Evolutionary conservation across 2,329 filamentous ascomycete species (phyloP).

Genomic region (Exophiala xenobiotica): DNA sequence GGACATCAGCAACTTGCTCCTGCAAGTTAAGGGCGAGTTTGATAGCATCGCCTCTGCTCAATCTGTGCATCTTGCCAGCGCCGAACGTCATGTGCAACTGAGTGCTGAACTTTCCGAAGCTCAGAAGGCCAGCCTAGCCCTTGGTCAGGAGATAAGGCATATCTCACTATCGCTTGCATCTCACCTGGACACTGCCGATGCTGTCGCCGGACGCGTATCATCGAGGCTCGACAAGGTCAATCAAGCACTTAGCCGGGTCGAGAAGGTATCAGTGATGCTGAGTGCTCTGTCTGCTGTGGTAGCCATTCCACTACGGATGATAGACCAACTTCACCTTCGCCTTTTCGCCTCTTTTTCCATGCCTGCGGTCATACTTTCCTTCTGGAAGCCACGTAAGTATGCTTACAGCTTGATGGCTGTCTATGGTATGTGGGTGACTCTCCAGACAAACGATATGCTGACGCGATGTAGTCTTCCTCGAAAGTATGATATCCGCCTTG

Average conservation of each 20-base stretch:
- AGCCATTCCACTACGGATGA: conserved; percentile 15
- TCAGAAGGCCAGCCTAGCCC: conserved; percentile 13
- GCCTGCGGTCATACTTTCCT: conserved; percentile 11
- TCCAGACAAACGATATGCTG: background rate
- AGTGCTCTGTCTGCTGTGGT: conserved; percentile 16
- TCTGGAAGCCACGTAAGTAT: conserved; percentile 19
- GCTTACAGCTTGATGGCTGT: conserved; percentile 16
- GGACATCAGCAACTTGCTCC: conserved; percentile 12
- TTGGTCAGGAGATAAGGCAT: conserved; percentile 12
- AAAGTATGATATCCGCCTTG: conserved; percentile 15
- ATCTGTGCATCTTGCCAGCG: conserved; percentile 8
- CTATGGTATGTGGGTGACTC: conserved; percentile 14
- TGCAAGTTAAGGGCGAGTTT: conserved; percentile 8
- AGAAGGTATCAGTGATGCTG: conserved; percentile 19
- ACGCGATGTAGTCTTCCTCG: conserved; percentile 17
- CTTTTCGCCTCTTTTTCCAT: conserved; percentile 14
- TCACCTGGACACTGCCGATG: conserved; percentile 17
- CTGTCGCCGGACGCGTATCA: conserved; percentile 15
- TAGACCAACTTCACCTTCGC: conserved; percentile 16
- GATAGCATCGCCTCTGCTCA: conserved; percentile 8
- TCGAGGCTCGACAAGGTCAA: conserved; percentile 22
- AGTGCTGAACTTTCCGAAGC: conserved; percentile 12
- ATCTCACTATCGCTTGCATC: conserved; percentile 14
- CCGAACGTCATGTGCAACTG: conserved; percentile 10
- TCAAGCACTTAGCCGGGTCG: conserved; percentile 16